Evolutionary conservation across 805 yeast genomes (phyloP).

Genomic region (Brettanomyces nanus): DNA sequence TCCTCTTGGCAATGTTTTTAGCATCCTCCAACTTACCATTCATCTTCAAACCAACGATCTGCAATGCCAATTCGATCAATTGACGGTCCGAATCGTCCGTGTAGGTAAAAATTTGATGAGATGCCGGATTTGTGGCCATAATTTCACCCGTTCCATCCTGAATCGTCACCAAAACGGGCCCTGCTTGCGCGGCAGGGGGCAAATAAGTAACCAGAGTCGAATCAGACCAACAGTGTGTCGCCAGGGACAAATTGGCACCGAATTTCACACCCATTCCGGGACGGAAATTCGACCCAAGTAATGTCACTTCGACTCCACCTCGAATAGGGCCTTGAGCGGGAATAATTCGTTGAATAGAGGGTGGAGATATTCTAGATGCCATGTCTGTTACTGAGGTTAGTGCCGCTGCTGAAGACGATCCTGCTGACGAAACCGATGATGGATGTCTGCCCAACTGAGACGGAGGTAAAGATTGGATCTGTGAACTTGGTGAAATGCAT

Average conservation of each 20-base stretch:
- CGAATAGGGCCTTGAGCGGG: conserved; percentile 94
- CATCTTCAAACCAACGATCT: conserved; percentile 95
- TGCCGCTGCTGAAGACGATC: neutral
- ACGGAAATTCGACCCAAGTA: conserved; percentile 79
- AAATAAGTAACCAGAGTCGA: conserved; percentile 87
- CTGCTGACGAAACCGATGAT: neutral
- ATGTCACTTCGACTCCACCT: conserved; percentile 93
- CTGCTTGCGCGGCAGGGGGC: conserved; percentile 86
- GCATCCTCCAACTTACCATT: conserved; percentile 95
- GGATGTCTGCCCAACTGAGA: conserved; percentile 1
- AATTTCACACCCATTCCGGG: conserved; percentile 79
- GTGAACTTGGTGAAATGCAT: neutral
- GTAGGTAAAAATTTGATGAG: conserved; percentile 73
- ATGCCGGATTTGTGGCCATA: conserved; percentile 8
- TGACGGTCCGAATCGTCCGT: conserved; percentile 94
- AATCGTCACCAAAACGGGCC: conserved; percentile 88
- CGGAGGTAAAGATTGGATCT: neutral
- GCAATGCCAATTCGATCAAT: conserved; percentile 88
- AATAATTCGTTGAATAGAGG: conserved; percentile 75
- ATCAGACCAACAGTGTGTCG: conserved; percentile 95
- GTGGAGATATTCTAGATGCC: conserved; percentile 20
- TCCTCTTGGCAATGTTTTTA: conserved; percentile 82
- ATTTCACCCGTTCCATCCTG: conserved; percentile 21
- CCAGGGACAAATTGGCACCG: conserved; percentile 70
- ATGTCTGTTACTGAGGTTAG: neutral